phyloP scores from a whole-genome alignment of 495 filamentous ascomycete species.

The Podospora tetraspora region DNA sequence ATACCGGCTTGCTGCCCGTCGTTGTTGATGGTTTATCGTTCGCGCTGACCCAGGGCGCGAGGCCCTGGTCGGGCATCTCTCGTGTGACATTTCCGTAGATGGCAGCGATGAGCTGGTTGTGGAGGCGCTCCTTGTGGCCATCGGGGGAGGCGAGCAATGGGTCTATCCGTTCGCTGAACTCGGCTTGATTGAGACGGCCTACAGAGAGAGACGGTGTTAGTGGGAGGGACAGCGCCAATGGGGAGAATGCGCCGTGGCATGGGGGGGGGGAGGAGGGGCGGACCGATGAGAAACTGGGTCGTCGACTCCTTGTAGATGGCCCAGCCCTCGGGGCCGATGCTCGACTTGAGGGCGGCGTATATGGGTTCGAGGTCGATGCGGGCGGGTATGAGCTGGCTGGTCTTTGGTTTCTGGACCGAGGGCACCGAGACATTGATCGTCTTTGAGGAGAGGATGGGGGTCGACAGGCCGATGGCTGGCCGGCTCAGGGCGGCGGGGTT shows the following conservation, averaged over 20 bases:
- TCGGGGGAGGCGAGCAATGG: constrained; percentile 62
- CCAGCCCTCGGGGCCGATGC: constrained; percentile 78
- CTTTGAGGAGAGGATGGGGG: constrained; percentile 56
- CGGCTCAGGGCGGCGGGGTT: constrained; percentile 79
- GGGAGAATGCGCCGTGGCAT: neutral
- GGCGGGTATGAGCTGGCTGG: constrained; percentile 58
- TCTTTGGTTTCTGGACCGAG: constrained; percentile 57
- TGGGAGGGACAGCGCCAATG: neutral
- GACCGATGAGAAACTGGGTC: constrained; percentile 72
- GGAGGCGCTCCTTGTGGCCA: constrained; percentile 69
- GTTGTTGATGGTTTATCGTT: constrained; percentile 87
- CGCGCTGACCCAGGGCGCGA: constrained; percentile 91
- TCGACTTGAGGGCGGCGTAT: constrained; percentile 77
- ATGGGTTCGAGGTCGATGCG: constrained; percentile 87
- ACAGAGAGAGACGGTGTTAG: constrained; percentile 9
- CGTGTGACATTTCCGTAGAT: constrained; percentile 82
- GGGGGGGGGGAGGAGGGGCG: constrained; percentile 16
- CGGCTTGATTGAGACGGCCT: constrained; percentile 82
- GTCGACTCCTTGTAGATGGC: constrained; percentile 78
- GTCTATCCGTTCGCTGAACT: constrained; percentile 72
- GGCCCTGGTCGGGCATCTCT: constrained; percentile 85
- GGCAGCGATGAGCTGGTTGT: constrained; percentile 83
- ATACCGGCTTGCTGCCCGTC: constrained; percentile 68
- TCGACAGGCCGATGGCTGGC: constrained; percentile 55
- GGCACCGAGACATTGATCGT: constrained; percentile 53